A percentile compares a stretch with the other conserved stretches of the same genome.
These are phyloP conservation scores for Ogataea methylovora DNA, from an alignment of 805 yeast genomes.

Conservation along the genomic window DNA sequence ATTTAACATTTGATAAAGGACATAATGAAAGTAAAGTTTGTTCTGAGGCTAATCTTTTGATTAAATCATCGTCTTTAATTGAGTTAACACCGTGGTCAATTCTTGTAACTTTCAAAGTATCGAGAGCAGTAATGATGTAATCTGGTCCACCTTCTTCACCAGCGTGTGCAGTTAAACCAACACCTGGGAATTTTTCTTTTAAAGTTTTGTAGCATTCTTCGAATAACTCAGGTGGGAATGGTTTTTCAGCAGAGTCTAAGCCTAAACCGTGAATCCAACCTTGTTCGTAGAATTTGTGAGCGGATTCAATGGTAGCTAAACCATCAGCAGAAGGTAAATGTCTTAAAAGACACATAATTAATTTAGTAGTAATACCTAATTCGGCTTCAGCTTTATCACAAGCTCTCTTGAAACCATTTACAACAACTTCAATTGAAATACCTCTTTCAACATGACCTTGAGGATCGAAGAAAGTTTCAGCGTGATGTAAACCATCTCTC, in stretches of 20 bases:
- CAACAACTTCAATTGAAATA: constrained; percentile 49
- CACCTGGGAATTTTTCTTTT: constrained; percentile 38
- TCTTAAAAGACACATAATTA: constrained; percentile 78
- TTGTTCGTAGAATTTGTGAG: constrained; percentile 42
- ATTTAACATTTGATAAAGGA: constrained; percentile 69
- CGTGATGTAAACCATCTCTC: constrained; percentile 54
- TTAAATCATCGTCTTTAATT: constrained; percentile 41
- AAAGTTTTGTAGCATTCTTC: constrained; percentile 52
- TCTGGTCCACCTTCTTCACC: constrained; percentile 84
- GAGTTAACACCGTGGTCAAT: constrained; percentile 80
- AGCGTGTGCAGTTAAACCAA: constrained; percentile 75
- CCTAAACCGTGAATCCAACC: constrained; percentile 72
- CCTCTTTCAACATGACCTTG: constrained; percentile 76
- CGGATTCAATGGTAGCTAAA: constrained; percentile 45
- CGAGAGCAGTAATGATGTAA: constrained; percentile 53
- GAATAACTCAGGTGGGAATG: constrained; percentile 69
- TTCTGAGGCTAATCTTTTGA: constrained; percentile 48
- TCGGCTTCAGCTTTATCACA: constrained; percentile 52
- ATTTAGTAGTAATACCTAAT: constrained; percentile 57
- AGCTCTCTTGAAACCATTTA: constrained; percentile 62
- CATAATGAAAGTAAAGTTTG: constrained; percentile 62
- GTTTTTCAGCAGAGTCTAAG: constrained; percentile 72
- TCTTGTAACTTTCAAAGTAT: constrained; percentile 53
- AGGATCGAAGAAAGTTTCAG: constrained; percentile 79
- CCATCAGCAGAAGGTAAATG: constrained; percentile 62